These are phyloP conservation scores for Marasmius fiardii DNA, from an alignment of 1,284 basidiomycete species.

Conservation along the genomic window DNA sequence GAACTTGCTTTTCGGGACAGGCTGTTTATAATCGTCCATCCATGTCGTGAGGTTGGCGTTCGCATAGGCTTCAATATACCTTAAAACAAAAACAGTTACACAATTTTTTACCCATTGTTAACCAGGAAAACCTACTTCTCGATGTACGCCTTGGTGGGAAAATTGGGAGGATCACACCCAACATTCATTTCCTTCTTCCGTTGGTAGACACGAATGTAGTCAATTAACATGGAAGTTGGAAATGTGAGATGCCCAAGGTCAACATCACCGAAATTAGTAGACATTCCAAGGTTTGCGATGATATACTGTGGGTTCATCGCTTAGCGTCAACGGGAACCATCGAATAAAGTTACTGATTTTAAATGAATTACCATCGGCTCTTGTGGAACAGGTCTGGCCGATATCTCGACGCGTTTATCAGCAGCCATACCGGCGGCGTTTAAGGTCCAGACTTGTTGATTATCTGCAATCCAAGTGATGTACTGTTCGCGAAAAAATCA, in stretches of 20 bases:
- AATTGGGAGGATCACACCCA: slow-evolving; percentile 79
- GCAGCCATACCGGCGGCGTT: slow-evolving; percentile 69
- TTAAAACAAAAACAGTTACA: slow-evolving; percentile 17
- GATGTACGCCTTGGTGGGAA: slow-evolving; percentile 78
- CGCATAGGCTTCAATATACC: slow-evolving; percentile 49
- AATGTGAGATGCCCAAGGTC: slow-evolving; percentile 66
- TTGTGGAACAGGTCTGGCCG: slow-evolving; percentile 72
- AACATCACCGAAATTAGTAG: slow-evolving; percentile 70
- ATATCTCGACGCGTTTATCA: slow-evolving; percentile 64
- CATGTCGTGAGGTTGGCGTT: slow-evolving; percentile 61
- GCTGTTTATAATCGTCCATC: slow-evolving; percentile 54
- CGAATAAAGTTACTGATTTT: not conserved
- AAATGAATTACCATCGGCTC: slow-evolving; percentile 69
- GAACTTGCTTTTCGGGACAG: slow-evolving; percentile 57
- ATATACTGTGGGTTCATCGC: slow-evolving; percentile 54
- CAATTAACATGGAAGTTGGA: slow-evolving; percentile 71
- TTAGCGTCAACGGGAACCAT: not conserved
- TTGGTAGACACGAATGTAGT: slow-evolving; percentile 86
- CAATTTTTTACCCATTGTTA: not conserved
- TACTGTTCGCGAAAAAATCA: slow-evolving; percentile 41
- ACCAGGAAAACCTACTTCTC: slow-evolving; percentile 45
- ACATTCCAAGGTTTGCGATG: slow-evolving; percentile 81
- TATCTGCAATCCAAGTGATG: slow-evolving; percentile 76
- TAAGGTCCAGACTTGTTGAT: slow-evolving; percentile 72
- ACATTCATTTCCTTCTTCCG: slow-evolving; percentile 63